These are phyloP conservation scores for Capsicum pubescens DNA, from an alignment of 257 asterid species.

Conservation along the genomic window DNA sequence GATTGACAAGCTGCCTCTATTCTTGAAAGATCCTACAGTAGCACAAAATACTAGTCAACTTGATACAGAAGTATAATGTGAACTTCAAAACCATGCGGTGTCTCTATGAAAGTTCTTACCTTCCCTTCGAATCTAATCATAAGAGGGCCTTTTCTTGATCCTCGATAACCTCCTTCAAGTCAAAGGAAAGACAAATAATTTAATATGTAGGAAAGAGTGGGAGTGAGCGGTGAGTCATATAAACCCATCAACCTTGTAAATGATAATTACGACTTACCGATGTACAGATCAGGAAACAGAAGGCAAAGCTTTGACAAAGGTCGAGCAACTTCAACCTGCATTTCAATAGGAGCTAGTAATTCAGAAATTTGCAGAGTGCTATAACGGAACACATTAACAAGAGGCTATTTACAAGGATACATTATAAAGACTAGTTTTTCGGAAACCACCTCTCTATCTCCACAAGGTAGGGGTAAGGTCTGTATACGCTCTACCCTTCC, in stretches of 20 bases:
- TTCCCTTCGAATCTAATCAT: slow-evolving; percentile 66
- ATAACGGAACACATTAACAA: neutral
- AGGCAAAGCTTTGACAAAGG: slow-evolving; percentile 63
- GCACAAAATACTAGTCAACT: slow-evolving; percentile 11
- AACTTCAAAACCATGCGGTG: neutral
- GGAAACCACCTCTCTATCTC: too few relatives aligned
- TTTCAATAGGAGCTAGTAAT: neutral
- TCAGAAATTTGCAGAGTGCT: neutral
- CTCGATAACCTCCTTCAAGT: slow-evolving; percentile 64
- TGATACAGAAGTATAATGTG: neutral
- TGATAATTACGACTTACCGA: slow-evolving; percentile 41
- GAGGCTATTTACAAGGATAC: neutral
- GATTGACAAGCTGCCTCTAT: slow-evolving; percentile 64
- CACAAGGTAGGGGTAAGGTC: too few relatives aligned
- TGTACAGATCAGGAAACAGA: slow-evolving; percentile 68
- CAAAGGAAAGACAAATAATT: slow-evolving; percentile 11
- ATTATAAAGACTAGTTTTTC: neutral
- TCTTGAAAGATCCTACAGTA: slow-evolving; percentile 61
- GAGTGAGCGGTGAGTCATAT: fast-evolving
- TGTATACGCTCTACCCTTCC: too few relatives aligned
- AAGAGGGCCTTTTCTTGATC: slow-evolving; percentile 70
- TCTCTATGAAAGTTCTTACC: slow-evolving; percentile 43
- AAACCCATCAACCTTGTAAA: neutral
- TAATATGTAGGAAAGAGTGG: neutral
- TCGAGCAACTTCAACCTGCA: slow-evolving; percentile 79